phyloP scores from a whole-genome alignment of 2,329 filamentous ascomycete genomes.

The Xylariaceae sp. region DNA sequence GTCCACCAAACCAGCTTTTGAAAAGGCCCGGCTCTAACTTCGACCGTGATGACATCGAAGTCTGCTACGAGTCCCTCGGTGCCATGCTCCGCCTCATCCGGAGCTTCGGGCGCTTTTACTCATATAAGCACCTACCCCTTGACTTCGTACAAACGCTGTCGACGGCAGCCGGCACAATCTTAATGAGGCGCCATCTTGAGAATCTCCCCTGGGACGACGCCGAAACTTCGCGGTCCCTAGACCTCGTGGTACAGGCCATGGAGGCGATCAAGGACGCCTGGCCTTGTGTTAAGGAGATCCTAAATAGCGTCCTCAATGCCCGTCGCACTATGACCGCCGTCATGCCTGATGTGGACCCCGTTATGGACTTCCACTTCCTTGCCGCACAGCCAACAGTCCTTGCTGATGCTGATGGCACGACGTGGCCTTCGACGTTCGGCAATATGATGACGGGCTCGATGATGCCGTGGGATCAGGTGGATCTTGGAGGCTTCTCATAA shows the following conservation, averaged over 20 bases:
- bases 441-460: slow-evolving; percentile 16
- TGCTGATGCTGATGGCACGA: slow-evolving; percentile 8
- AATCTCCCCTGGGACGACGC: slow-evolving; percentile 37
- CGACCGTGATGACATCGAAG: slow-evolving; percentile 40
- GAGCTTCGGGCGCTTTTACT: slow-evolving; percentile 41
- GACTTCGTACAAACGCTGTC: slow-evolving; percentile 47
- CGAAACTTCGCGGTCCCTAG: slow-evolving; percentile 46
- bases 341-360: slow-evolving; percentile 19
- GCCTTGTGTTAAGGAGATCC: slow-evolving; percentile 42
- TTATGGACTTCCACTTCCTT: slow-evolving; percentile 26
- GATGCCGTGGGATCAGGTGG: slow-evolving; percentile 9
- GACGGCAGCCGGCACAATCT: slow-evolving; percentile 41
- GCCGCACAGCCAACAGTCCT: neutral
- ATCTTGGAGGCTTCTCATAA: neutral
- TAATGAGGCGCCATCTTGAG: slow-evolving; percentile 43
- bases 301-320: slow-evolving; percentile 30
- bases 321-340: slow-evolving; percentile 11
- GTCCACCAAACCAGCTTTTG: slow-evolving; percentile 42
- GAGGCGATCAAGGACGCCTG: slow-evolving; percentile 47
- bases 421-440: slow-evolving; percentile 14
- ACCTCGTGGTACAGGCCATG: slow-evolving; percentile 45
- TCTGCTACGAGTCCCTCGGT: slow-evolving; percentile 45
- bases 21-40: slow-evolving; percentile 35
- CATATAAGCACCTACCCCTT: slow-evolving; percentile 40
- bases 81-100: slow-evolving; percentile 42